Evolutionary conservation across 2,329 filamentous ascomycete genomes (phyloP).

Genomic region (Penicillium psychrosexuale): DNA sequence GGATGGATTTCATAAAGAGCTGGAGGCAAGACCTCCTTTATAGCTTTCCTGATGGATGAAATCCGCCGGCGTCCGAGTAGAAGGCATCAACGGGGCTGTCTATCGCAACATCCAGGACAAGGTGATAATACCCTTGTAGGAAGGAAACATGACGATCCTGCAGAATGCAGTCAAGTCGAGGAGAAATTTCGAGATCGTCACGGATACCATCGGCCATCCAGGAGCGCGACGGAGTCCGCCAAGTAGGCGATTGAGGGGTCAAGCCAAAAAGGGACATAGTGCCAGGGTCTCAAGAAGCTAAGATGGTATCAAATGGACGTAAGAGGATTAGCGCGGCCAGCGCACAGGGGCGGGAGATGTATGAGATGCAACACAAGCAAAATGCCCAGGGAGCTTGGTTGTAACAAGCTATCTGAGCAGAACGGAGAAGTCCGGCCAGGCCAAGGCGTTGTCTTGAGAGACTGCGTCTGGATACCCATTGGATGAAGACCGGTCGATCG

Average conservation of each 20-base stretch:
- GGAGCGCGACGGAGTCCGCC: slow-evolving; percentile 16
- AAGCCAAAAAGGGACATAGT: slow-evolving; percentile 5
- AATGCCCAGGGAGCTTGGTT: slow-evolving; percentile 17
- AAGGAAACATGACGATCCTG: slow-evolving; percentile 21
- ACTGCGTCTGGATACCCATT: slow-evolving; percentile 13
- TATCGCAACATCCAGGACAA: slow-evolving; percentile 13
- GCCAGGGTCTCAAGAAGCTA: slow-evolving; percentile 7
- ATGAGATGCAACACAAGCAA: neutral
- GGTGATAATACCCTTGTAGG: slow-evolving; percentile 24
- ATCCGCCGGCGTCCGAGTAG: neutral
- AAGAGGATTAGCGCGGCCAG: slow-evolving; percentile 9
- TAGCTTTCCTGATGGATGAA: slow-evolving; percentile 14
- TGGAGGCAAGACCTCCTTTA: slow-evolving; percentile 22
- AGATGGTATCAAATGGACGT: slow-evolving; percentile 1
- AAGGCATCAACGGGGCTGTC: neutral
- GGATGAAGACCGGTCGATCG: slow-evolving; percentile 17
- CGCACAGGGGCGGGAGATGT: slow-evolving; percentile 2
- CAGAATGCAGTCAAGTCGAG: slow-evolving; percentile 5
- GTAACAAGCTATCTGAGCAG: slow-evolving; percentile 18
- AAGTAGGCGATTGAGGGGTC: slow-evolving; percentile 2
- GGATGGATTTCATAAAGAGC: slow-evolving; percentile 10
- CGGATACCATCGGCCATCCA: slow-evolving; percentile 24
- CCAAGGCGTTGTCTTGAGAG: neutral
- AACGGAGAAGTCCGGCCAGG: slow-evolving; percentile 20
- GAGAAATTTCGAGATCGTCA: slow-evolving; percentile 18